Evolutionary conservation across 352 stramenopile genomes (phyloP).

Genomic region (Blastocystis sp.): DNA sequence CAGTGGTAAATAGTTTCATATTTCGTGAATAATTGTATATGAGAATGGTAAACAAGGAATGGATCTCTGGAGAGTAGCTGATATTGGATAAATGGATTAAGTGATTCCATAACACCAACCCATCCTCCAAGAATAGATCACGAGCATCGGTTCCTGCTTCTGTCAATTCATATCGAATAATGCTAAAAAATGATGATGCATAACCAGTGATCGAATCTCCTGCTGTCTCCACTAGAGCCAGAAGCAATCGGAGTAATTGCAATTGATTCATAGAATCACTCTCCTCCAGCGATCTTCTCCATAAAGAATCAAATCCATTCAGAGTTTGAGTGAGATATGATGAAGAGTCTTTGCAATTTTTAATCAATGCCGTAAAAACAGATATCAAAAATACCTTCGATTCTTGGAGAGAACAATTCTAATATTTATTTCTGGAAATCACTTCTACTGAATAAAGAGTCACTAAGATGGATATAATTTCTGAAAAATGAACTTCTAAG

Average conservation of each 20-base stretch:
- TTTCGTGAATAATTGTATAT: constrained; percentile 1
- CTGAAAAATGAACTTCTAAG: background rate
- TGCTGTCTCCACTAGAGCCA: background rate
- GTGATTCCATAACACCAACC: constrained; percentile 17
- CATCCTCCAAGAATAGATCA: constrained; percentile 27
- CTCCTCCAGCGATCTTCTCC: background rate
- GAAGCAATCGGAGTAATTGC: background rate
- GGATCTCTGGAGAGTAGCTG: background rate
- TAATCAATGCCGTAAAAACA: background rate
- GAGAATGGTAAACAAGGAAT: background rate
- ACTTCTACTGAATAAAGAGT: background rate
- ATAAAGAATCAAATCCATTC: background rate
- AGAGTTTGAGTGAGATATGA: background rate
- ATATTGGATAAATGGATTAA: background rate
- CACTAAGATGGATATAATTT: background rate
- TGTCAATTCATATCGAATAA: constrained; percentile 13
- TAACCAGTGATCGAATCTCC: background rate
- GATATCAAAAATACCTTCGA: background rate
- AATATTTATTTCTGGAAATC: background rate
- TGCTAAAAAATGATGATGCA: background rate
- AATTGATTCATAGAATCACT: background rate
- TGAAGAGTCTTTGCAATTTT: background rate
- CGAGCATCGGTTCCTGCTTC: background rate
- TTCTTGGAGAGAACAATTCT: background rate
- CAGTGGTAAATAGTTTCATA: constrained; percentile 26